Evolutionary conservation across 192 early-diverging fungal species (phyloP), one percentile per base, ranked within the genome.

Genomic region (Podila horticola): DNA sequence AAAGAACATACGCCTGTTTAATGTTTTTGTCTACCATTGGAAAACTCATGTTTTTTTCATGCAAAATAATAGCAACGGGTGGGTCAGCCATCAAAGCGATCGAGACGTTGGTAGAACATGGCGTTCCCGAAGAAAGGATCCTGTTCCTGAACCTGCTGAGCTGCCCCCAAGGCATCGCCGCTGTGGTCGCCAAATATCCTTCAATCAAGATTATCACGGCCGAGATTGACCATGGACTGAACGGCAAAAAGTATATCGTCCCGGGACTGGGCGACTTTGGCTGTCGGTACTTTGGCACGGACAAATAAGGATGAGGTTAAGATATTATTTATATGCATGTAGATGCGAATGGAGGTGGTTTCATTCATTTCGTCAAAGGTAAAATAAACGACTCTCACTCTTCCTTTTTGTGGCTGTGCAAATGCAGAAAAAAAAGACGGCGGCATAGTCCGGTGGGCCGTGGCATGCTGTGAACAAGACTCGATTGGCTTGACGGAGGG

Each of bases 181-280:
- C 88, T 19, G 90, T 98, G 69, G 86, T 94, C 4, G 66, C 79
- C 26, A 84, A 82, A 69, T 94, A 92, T 86, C 93, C 95, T 15
- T 82, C 91, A 76, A 71, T 98, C 50, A 93, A 95, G 83, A 95
- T 98, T 74, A 86, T 98, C 61, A 95, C 95, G 9, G 95, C 90
- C 22, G 93, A 93, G 64, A 88, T 98, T 24, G 97, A 98, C 79
- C 88, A 86, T 51, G 90, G 94, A 20, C 85, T 98, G 36, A 89
- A 98, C 69, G 89, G 86, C 6, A 86, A 92, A 38, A 92, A 94
- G 86, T 98, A 94, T 74, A 97, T 98, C 71, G 79, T 94, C 15
- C 97, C 97, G 34, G 97, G 97, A 10, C 83, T 96, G 31, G 95
- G 97, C 51, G 96, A 97, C 84, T 98, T 96, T 82, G 95, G 95